These are phyloP conservation scores for Ceratopteris richardii DNA, from an alignment of 75 land plant genomes.

Conservation along the genomic window DNA sequence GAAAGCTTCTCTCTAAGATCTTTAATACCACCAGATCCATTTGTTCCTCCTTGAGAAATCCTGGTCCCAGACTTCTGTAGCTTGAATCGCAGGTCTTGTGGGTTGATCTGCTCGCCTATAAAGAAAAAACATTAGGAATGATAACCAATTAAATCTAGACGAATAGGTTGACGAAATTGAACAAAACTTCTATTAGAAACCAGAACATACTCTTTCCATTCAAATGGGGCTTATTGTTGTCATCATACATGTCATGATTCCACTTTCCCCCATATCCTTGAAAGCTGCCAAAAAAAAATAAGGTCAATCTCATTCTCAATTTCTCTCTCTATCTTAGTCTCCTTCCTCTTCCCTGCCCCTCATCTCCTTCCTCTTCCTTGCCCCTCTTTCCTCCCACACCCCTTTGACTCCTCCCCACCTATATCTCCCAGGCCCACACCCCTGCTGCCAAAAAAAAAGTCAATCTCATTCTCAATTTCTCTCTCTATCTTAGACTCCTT, in stretches of 20 bases:
- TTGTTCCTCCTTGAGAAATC: conserved; percentile 29
- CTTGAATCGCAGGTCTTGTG: conserved; percentile 65
- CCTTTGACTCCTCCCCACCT: no score
- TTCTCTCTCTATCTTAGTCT: no score
- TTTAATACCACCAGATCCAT: conserved; percentile 22
- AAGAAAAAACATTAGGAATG: neutral
- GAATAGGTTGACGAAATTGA: neutral
- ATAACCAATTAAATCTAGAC: neutral
- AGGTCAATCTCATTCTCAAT: no score
- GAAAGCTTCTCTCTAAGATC: conserved; percentile 87
- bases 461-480: no score
- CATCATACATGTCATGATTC: conserved; percentile 59
- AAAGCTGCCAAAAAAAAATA: neutral
- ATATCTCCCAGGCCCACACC: no score
- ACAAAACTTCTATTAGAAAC: no score
- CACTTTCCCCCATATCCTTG: conserved; percentile 47
- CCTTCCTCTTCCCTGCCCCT: no score
- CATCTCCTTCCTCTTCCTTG: no score
- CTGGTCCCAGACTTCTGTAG: conserved; percentile 30
- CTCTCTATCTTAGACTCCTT: no score
- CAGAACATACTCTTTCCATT: neutral
- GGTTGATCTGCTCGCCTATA: conserved; percentile 22
- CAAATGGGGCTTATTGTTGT: conserved; percentile 11
- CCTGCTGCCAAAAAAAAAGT: neutral
- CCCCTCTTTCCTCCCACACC: no score